phyloP scores from a whole-genome alignment of 129 eudicot genomes.

The Artemisia annua region DNA sequence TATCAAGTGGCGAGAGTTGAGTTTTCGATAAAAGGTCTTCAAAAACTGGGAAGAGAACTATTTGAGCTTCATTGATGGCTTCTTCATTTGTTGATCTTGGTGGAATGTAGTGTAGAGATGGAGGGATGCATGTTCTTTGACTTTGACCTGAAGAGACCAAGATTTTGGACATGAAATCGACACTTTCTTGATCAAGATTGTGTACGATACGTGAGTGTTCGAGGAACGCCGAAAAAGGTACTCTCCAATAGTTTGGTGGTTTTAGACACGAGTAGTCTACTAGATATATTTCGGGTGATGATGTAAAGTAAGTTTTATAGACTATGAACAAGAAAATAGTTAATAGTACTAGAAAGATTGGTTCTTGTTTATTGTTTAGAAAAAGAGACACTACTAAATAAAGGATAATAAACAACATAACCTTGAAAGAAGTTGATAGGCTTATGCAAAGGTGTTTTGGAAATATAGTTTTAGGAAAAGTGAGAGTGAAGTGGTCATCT shows the following conservation, averaged over 20 bases:
- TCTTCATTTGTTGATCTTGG: slow-evolving; percentile 53
- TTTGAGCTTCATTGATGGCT: slow-evolving; percentile 50
- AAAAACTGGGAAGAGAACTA: slow-evolving; percentile 56
- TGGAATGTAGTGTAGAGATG: slow-evolving; percentile 61
- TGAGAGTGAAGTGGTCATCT: slow-evolving; percentile 9
- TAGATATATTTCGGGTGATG: slow-evolving; percentile 44
- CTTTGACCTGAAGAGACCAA: slow-evolving; percentile 65
- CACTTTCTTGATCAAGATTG: slow-evolving; percentile 45
- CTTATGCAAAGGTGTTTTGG: slow-evolving; percentile 1
- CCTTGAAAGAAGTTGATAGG: slow-evolving; percentile 23
- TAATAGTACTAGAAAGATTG: slow-evolving; percentile 28
- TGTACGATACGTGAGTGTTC: slow-evolving; percentile 55
- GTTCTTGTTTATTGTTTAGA: slow-evolving; percentile 29
- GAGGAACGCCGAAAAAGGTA: slow-evolving; percentile 57
- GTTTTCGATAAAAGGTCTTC: slow-evolving; percentile 62
- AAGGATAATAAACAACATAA: slow-evolving; percentile 21
- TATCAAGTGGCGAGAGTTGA: slow-evolving; percentile 37
- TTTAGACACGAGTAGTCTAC: slow-evolving; percentile 73
- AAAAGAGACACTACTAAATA: slow-evolving; percentile 26
- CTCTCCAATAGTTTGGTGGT: slow-evolving; percentile 72
- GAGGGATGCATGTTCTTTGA: slow-evolving; percentile 57
- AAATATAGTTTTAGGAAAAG: slow-evolving; percentile 5
- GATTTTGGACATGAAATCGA: slow-evolving; percentile 54
- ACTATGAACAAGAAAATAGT: slow-evolving; percentile 14
- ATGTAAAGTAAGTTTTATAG: slow-evolving; percentile 19